Evolutionary conservation across 225 moss, liverwort and hornwort genomes (phyloP).

Genomic region (Anthoceros angustus): DNA sequence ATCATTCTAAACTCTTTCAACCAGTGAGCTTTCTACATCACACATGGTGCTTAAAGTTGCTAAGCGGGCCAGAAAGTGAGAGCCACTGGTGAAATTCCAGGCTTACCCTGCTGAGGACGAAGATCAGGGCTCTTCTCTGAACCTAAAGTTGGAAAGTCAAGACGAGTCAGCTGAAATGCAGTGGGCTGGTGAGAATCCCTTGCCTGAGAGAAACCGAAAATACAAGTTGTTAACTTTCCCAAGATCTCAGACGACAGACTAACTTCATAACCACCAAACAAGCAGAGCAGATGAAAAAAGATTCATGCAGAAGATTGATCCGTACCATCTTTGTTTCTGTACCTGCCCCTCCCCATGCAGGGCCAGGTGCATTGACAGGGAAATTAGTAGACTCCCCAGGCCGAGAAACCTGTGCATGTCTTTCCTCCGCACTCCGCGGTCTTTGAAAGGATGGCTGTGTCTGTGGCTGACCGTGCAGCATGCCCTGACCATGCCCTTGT

Average conservation of each 20-base stretch:
- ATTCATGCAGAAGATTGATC: neutral
- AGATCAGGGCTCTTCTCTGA: constrained; percentile 99
- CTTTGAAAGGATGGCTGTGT: constrained; percentile 39
- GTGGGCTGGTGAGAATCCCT: constrained; percentile 90
- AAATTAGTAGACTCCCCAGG: constrained; percentile 46
- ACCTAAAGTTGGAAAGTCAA: constrained; percentile 88
- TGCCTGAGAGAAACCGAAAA: constrained; percentile 29
- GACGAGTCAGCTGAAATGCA: constrained; percentile 76
- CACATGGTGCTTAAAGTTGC: too few relatives aligned
- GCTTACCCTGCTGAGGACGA: constrained; percentile 80
- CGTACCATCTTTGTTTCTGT: constrained; percentile 58
- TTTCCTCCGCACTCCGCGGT: constrained; percentile 84
- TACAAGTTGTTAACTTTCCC: neutral
- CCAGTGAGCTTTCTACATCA: too few relatives aligned
- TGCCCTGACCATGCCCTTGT: constrained; percentile 34
- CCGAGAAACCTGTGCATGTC: constrained; percentile 44
- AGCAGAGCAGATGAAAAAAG: too few relatives aligned
- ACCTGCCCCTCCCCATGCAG: constrained; percentile 66
- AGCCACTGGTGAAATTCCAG: neutral
- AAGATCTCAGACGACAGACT: neutral
- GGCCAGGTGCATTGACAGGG: constrained; percentile 21
- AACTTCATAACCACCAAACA: too few relatives aligned
- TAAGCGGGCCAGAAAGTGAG: too few relatives aligned
- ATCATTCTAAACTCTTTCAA: too few relatives aligned
- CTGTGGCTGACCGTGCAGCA: constrained; percentile 17